Conservation (phyloP, 192 early-diverging fungal species). For the Mortierella claussenii region DNA sequence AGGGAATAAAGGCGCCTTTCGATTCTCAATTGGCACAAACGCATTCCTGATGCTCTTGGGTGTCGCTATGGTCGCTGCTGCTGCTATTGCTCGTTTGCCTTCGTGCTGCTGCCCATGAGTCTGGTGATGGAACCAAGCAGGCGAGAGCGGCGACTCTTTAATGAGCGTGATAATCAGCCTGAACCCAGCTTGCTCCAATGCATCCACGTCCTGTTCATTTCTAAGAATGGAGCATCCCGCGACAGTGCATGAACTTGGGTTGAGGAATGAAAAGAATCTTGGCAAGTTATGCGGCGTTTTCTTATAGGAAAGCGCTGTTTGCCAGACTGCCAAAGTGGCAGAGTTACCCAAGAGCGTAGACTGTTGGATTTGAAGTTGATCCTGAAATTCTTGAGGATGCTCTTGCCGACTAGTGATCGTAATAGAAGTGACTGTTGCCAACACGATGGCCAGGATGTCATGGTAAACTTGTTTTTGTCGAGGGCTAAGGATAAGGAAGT, state of each 20-base stretch:
- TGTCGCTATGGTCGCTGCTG: background rate
- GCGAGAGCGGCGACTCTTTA: constrained; percentile 36
- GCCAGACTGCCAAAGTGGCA: constrained; percentile 15
- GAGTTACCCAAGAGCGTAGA: constrained; percentile 26
- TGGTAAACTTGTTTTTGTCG: constrained; percentile 25
- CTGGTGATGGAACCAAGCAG: constrained; percentile 28
- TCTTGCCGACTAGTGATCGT: background rate
- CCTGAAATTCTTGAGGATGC: background rate
- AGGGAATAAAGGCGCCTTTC: constrained; percentile 43
- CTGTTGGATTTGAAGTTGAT: constrained; percentile 23
- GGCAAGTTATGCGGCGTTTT: constrained; percentile 32
- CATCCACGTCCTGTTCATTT: constrained; percentile 43
- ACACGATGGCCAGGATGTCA: constrained; percentile 32
- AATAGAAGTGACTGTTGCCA: constrained; percentile 23
- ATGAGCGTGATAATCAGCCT: constrained; percentile 40
- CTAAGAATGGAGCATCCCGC: constrained; percentile 45
- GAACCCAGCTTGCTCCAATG: constrained; percentile 38
- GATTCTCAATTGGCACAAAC: constrained; percentile 46
- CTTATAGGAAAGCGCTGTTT: constrained; percentile 27
- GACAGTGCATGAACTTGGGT: constrained; percentile 40
- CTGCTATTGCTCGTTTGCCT: background rate
- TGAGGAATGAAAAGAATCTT: constrained; percentile 40
- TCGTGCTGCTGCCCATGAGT: background rate
- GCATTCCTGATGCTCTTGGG: constrained; percentile 35
- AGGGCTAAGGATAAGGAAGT: constrained; percentile 9